Percentiles rank a stretch among this genome's conserved stretches.
Evolutionary conservation across 2,329 filamentous ascomycete species (phyloP).

Genomic region (Epichloe festucae): DNA sequence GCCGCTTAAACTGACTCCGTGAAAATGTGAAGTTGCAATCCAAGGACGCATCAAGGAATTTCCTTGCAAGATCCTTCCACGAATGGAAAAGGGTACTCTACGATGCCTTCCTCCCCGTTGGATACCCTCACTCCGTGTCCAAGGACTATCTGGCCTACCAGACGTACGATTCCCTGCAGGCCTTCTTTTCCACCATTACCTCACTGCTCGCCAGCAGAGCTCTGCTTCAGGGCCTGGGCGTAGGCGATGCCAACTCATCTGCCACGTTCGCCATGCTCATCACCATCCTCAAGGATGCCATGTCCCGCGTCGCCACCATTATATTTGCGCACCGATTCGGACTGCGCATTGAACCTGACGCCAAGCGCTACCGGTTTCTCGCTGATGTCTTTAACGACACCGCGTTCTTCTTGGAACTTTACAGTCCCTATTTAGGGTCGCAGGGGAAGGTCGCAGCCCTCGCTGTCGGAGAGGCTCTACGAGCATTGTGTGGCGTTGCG

Average conservation of each 20-base stretch:
- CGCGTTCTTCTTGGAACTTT: constrained; percentile 73
- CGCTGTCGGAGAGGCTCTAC: constrained; percentile 35
- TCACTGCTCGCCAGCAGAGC: constrained; percentile 69
- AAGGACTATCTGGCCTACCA: constrained; percentile 69
- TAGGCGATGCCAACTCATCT: constrained; percentile 66
- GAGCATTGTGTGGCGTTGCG: constrained; percentile 71
- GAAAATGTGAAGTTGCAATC: constrained; percentile 11
- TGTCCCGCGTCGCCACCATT: constrained; percentile 73
- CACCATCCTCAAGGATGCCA: constrained; percentile 69
- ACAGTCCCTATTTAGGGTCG: constrained; percentile 59
- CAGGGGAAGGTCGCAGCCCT: constrained; percentile 36
- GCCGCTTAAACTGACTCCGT: not conserved
- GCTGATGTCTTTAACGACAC: constrained; percentile 83
- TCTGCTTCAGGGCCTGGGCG: constrained; percentile 67
- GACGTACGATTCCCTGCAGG: constrained; percentile 63
- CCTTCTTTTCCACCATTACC: constrained; percentile 72
- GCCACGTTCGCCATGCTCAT: constrained; percentile 72
- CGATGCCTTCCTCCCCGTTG: constrained; percentile 71
- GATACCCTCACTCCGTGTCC: constrained; percentile 80
- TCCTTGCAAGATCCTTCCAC: constrained; percentile 16
- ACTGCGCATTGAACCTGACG: constrained; percentile 74
- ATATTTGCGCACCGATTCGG: constrained; percentile 74
- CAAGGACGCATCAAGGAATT: constrained; percentile 11
- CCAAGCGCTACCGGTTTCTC: constrained; percentile 77
- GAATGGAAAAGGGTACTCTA: constrained; percentile 31